Evolutionary conservation across 2,329 filamentous ascomycete genomes (phyloP).

Genomic region (Byssothecium circinans): DNA sequence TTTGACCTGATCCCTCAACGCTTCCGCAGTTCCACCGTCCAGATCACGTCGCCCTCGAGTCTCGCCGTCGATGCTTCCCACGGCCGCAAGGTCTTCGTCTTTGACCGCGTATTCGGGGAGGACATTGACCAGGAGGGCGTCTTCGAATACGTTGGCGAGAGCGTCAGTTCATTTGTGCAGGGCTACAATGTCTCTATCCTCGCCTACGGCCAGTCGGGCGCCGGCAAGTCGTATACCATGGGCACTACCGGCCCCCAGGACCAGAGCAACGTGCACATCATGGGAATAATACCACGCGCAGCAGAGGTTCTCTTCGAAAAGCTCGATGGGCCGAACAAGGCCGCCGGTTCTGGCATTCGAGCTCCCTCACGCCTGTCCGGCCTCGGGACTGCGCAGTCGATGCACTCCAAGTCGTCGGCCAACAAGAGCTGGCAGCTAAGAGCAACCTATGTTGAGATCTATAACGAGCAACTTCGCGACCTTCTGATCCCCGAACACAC

Average conservation of each 20-base stretch:
- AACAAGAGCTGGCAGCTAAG: constrained; percentile 89
- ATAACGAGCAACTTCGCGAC: constrained; percentile 94
- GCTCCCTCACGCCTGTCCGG: constrained; percentile 78
- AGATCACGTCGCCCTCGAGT: constrained; percentile 82
- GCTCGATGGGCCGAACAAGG: constrained; percentile 67
- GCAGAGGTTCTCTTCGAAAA: constrained; percentile 86
- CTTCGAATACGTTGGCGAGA: constrained; percentile 92
- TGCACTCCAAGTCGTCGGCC: constrained; percentile 46
- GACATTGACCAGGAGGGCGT: constrained; percentile 83
- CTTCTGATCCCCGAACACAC: constrained; percentile 77
- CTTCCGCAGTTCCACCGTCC: constrained; percentile 90
- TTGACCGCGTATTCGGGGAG: constrained; percentile 89
- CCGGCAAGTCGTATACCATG: constrained; percentile 99
- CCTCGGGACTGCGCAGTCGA: constrained; percentile 49
- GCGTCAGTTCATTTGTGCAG: constrained; percentile 84
- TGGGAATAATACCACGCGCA: constrained; percentile 95
- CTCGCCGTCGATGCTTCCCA: constrained; percentile 88
- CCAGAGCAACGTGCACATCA: constrained; percentile 68
- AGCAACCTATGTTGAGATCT: constrained; percentile 93
- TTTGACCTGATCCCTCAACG: constrained; percentile 94
- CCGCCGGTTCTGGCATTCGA: constrained; percentile 75
- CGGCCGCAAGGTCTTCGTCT: constrained; percentile 92
- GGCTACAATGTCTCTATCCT: constrained; percentile 98
- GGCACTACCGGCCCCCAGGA: constrained; percentile 86
- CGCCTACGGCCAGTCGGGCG: constrained; percentile 95